Evolutionary conservation across 768 basidiomycete genomes (phyloP).

Genomic region (Russula sp.): DNA sequence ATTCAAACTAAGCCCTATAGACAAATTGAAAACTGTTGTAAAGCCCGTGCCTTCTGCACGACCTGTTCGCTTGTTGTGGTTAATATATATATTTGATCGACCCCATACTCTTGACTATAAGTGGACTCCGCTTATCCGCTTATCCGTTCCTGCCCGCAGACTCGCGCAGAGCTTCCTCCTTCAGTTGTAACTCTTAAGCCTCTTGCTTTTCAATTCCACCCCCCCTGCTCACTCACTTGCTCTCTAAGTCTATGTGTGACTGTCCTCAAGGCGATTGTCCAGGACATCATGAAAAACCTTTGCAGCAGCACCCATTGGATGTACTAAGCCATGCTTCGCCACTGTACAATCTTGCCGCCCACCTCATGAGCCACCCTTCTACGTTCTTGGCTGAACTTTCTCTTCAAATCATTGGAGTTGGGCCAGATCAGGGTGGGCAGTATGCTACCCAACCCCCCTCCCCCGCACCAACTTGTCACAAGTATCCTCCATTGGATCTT

Average conservation of each 20-base stretch:
- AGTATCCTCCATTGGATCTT: constrained; percentile 9
- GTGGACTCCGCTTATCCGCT: too few species aligned
- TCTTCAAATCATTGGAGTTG: constrained; percentile 2
- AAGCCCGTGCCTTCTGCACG: too few species aligned
- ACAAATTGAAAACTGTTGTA: too few species aligned
- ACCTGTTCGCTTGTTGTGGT: too few species aligned
- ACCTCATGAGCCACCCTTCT: constrained; percentile 4
- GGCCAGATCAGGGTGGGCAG: constrained; percentile 3
- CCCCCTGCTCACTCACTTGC: neutral
- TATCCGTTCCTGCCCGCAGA: too few species aligned
- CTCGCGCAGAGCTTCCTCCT: constrained; percentile 3
- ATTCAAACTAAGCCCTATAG: too few species aligned
- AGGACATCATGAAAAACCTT: neutral
- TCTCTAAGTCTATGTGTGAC: too few species aligned
- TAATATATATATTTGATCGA: too few species aligned
- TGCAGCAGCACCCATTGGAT: neutral
- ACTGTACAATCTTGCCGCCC: constrained; percentile 19
- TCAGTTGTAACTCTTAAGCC: too few species aligned
- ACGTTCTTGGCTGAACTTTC: neutral
- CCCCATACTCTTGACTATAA: too few species aligned
- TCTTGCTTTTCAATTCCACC: neutral
- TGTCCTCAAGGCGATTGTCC: neutral
- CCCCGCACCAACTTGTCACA: neutral
- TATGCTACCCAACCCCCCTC: neutral
- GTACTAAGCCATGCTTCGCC: constrained; percentile 13